Evolutionary conservation across 2,329 filamentous ascomycete genomes (phyloP).

Genomic region (Ophiostoma pallidulum): DNA sequence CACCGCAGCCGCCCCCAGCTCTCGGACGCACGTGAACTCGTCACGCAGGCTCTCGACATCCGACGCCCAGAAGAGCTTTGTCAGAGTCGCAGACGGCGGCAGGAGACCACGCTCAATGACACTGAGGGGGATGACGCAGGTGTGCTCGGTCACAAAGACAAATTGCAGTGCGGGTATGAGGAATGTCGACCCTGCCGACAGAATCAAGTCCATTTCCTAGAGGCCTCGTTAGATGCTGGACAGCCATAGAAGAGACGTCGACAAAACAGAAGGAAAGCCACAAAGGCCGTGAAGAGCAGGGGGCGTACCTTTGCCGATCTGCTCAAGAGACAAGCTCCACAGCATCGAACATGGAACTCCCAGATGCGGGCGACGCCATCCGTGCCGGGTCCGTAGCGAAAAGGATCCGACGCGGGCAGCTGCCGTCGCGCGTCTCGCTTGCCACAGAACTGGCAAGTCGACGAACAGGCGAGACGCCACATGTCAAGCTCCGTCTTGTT

Average conservation of each 20-base stretch:
- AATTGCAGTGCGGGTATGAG: slow-evolving; percentile 62
- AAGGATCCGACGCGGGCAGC: slow-evolving; percentile 31
- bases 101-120: slow-evolving; percentile 42
- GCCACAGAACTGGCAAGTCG: slow-evolving; percentile 59
- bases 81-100: slow-evolving; percentile 40
- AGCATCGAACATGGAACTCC: slow-evolving; percentile 59
- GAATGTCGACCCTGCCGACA: slow-evolving; percentile 48
- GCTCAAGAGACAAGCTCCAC: slow-evolving; percentile 54
- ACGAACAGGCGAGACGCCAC: slow-evolving; percentile 60
- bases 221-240: slow-evolving; percentile 14
- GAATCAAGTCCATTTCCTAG: slow-evolving; percentile 62
- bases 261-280: neutral
- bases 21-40: slow-evolving; percentile 54
- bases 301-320: slow-evolving; percentile 54
- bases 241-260: neutral
- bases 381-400: slow-evolving; percentile 52
- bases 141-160: slow-evolving; percentile 52
- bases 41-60: slow-evolving; percentile 53
- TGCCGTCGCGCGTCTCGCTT: slow-evolving; percentile 24
- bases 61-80: slow-evolving; percentile 55
- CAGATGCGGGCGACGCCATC: slow-evolving; percentile 57
- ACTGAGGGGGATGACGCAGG: slow-evolving; percentile 49
- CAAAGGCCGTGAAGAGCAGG: neutral
- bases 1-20: slow-evolving; percentile 56
- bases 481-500: slow-evolving; percentile 62